phyloP scores from a whole-genome alignment of 768 basidiomycete species.

The Hericium erinaceus region DNA sequence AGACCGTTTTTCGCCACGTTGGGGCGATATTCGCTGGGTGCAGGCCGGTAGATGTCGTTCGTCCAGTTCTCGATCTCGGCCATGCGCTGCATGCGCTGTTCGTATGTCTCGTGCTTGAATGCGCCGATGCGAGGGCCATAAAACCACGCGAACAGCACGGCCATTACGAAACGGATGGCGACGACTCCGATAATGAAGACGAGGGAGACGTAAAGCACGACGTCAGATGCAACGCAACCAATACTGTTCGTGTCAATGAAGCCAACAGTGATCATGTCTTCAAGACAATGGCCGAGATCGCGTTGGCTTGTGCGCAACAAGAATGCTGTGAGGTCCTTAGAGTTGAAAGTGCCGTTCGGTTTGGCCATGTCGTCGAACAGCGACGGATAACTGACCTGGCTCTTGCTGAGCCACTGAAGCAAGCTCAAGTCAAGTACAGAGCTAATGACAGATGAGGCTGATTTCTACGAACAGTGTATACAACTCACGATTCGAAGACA shows the following conservation, averaged over 20 bases:
- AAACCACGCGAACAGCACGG: constrained; percentile 97
- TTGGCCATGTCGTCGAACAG: constrained; percentile 73
- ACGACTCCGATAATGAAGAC: constrained; percentile 98
- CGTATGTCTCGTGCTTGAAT: constrained; percentile 88
- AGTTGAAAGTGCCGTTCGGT: constrained; percentile 64
- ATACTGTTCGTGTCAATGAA: constrained; percentile 92
- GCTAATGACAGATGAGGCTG: constrained; percentile 31
- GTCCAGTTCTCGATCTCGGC: constrained; percentile 95
- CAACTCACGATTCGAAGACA: constrained; percentile 85
- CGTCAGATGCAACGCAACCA: constrained; percentile 90
- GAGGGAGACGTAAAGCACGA: constrained; percentile 92
- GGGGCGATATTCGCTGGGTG: constrained; percentile 84
- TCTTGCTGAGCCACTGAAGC: constrained; percentile 73
- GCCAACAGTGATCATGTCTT: constrained; percentile 81
- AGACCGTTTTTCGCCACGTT: constrained; percentile 74
- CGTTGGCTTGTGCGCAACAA: constrained; percentile 66
- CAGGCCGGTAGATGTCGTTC: constrained; percentile 89
- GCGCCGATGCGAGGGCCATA: constrained; percentile 92
- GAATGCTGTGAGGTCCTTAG: constrained; percentile 82
- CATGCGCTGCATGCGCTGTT: constrained; percentile 82
- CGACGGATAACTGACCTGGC: constrained; percentile 74
- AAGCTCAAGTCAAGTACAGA: constrained; percentile 83
- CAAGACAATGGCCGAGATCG: constrained; percentile 67
- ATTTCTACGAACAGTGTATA: not conserved
- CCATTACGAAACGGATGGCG: constrained; percentile 90